Evolutionary conservation across 306 rosid genomes (phyloP).

Genomic region (Canavalia gladiata): DNA sequence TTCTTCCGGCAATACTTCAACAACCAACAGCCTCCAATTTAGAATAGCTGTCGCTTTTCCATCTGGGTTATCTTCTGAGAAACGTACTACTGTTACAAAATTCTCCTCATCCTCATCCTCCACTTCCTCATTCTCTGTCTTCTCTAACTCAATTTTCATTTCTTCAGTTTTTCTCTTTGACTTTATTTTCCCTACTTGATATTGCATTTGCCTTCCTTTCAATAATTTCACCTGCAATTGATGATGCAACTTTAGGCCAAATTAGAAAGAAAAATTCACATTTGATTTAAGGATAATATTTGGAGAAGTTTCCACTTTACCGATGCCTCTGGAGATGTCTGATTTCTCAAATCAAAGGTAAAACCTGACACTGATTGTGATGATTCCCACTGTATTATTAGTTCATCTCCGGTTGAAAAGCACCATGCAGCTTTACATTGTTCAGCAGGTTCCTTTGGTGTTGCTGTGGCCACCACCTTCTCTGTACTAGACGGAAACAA

Average conservation of each 20-base stretch:
- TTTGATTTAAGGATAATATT: conserved; percentile 10
- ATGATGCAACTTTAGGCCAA: conserved; percentile 9
- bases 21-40: conserved; percentile 82
- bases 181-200: conserved; percentile 55
- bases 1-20: conserved; percentile 85
- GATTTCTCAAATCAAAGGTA: conserved; percentile 64
- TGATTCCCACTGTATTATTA: conserved; percentile 71
- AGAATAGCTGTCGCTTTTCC: conserved; percentile 87
- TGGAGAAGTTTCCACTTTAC: conserved; percentile 53
- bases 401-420: conserved; percentile 85
- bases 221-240: conserved; percentile 74
- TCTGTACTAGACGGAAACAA: conserved; percentile 83
- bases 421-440: conserved; percentile 79
- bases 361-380: conserved; percentile 64
- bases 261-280: conserved; percentile 20
- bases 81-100: conserved; percentile 78
- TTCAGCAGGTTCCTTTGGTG: conserved; percentile 77
- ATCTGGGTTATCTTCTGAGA: conserved; percentile 69
- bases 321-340: conserved; percentile 64
- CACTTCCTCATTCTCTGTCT: conserved; percentile 46
- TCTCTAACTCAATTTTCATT: conserved; percentile 33
- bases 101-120: conserved; percentile 70
- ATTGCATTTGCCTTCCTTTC: conserved; percentile 82
- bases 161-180: conserved; percentile 47
- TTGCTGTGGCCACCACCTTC: conserved; percentile 89